phyloP scores from a whole-genome alignment of 495 filamentous ascomycete genomes.

The Sordaria brevicollis region DNA sequence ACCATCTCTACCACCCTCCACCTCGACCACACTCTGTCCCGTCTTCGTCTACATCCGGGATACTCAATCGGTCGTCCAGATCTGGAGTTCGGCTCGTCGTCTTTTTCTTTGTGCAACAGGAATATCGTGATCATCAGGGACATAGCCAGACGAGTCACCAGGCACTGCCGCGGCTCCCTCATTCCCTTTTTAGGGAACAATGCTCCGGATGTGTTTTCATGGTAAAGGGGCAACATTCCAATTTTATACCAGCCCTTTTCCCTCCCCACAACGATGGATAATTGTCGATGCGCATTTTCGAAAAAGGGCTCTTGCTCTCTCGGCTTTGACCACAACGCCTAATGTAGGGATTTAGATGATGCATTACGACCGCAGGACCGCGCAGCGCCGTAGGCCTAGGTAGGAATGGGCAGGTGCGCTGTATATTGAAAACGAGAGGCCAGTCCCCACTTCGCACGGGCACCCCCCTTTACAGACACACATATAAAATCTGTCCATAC shows the following conservation, averaged over 20 bases:
- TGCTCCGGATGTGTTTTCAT: neutral
- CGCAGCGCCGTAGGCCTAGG: neutral
- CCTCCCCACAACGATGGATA: neutral
- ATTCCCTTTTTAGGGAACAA: too few species aligned
- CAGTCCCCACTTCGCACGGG: too few species aligned
- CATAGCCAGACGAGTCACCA: neutral
- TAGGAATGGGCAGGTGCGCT: neutral
- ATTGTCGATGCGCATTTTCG: neutral
- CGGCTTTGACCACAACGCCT: neutral
- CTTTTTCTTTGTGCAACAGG: neutral
- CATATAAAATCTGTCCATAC: too few species aligned
- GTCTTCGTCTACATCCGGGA: neutral
- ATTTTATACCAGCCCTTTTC: neutral
- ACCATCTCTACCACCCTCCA: neutral
- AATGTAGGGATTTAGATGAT: neutral
- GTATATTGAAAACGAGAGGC: too few species aligned
- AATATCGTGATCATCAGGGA: neutral
- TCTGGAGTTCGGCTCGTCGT: neutral
- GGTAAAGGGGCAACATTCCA: neutral
- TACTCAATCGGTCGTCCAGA: neutral
- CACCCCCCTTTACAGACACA: too few species aligned
- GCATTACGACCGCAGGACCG: neutral
- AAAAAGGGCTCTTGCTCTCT: neutral
- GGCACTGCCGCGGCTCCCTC: neutral
- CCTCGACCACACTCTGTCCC: neutral